phyloP scores from a whole-genome alignment of 495 filamentous ascomycete species.

The Massariosphaeria phaeospora region DNA sequence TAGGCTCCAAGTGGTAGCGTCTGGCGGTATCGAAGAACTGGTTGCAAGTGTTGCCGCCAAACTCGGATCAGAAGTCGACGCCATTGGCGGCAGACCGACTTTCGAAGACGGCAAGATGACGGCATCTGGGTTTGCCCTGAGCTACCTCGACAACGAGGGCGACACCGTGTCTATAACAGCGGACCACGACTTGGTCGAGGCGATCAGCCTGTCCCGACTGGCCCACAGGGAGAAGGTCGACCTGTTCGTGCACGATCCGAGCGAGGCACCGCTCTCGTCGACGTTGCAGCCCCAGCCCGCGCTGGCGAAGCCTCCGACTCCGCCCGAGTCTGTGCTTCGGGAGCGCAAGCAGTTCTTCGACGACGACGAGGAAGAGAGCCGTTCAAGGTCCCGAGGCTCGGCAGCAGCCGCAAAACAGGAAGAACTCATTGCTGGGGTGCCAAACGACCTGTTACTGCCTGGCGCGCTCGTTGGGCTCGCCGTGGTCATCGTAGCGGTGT shows the following conservation, averaged over 20 bases:
- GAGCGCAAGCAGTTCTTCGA: constrained; percentile 54
- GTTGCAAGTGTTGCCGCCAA: constrained; percentile 76
- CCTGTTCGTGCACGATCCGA: constrained; percentile 91
- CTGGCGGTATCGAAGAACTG: constrained; percentile 75
- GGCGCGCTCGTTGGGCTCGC: constrained; percentile 93
- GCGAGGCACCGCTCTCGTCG: constrained; percentile 68
- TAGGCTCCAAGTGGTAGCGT: constrained; percentile 76
- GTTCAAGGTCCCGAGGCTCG: constrained; percentile 44
- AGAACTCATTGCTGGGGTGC: constrained; percentile 82
- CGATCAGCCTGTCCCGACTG: constrained; percentile 75
- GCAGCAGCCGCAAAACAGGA: constrained; percentile 50
- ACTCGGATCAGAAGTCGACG: constrained; percentile 78
- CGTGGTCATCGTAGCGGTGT: constrained; percentile 88
- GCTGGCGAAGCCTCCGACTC: constrained; percentile 51
- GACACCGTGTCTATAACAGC: constrained; percentile 98
- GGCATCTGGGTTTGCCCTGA: constrained; percentile 81
- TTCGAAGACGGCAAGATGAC: constrained; percentile 73
- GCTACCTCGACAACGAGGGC: constrained; percentile 95
- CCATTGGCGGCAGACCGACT: constrained; percentile 73
- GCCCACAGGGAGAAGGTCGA: constrained; percentile 86
- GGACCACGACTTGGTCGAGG: constrained; percentile 86
- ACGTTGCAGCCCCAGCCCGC: constrained; percentile 63
- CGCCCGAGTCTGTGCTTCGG: constrained; percentile 53
- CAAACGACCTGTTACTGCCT: constrained; percentile 89
- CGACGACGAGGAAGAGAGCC: constrained; percentile 58